Conservation (phyloP, 305 asterid genomes). For the Rubia balearica region DNA sequence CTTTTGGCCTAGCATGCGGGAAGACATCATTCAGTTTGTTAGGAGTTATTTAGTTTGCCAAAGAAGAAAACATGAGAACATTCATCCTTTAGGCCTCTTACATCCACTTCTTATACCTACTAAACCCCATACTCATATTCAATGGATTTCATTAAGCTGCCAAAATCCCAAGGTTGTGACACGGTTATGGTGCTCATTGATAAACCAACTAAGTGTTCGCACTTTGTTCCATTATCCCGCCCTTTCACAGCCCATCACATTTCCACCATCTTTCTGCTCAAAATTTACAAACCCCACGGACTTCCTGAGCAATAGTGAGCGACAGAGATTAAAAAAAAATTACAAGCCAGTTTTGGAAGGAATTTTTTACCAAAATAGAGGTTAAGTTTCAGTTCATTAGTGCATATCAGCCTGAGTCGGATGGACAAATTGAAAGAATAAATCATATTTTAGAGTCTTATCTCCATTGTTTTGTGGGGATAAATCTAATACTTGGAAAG, state of each 20-base stretch:
- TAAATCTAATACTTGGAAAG: background rate
- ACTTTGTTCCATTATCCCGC: background rate
- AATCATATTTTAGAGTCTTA: background rate
- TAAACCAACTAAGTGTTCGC: background rate
- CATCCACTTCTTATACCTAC: constrained; percentile 7
- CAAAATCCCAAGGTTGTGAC: background rate
- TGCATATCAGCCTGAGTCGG: too few species aligned
- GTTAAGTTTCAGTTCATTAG: background rate
- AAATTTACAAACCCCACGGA: background rate
- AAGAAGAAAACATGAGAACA: background rate
- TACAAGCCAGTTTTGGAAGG: constrained; percentile 4
- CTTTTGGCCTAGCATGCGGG: constrained; percentile 9
- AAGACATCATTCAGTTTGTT: background rate
- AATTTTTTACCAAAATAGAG: background rate
- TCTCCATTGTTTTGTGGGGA: background rate
- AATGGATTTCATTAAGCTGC: constrained; percentile 11
- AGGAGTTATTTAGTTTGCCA: constrained; percentile 1
- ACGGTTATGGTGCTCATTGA: constrained; percentile 8
- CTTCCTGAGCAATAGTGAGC: background rate
- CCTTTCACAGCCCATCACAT: background rate
- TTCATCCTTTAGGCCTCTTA: background rate
- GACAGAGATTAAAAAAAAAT: background rate
- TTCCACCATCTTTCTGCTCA: background rate
- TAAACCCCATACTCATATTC: background rate
- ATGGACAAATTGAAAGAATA: too few species aligned